Evolutionary conservation across 768 basidiomycete species (phyloP).

Genomic region (Boletus sp.): DNA sequence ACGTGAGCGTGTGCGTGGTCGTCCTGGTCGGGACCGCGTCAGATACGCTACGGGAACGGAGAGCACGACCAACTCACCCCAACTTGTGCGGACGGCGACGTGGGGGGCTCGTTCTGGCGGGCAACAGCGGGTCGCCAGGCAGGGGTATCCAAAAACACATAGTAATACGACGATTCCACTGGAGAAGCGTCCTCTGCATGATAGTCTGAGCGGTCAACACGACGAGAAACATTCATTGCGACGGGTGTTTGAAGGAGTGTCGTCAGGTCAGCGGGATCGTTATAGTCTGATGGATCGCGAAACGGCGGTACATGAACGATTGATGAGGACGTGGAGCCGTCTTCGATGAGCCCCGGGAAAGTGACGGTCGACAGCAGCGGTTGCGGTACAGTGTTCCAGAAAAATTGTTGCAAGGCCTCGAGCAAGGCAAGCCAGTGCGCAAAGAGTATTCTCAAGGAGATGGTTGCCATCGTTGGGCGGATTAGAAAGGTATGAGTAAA

Average conservation of each 20-base stretch:
- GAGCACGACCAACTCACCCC: constrained; percentile 1
- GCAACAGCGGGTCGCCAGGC: not conserved
- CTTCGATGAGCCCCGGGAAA: constrained; percentile 6
- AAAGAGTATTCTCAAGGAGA: constrained; percentile 8
- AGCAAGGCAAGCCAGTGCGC: constrained; percentile 15
- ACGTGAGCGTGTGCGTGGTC: not conserved
- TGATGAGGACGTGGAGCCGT: not conserved
- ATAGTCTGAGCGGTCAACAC: not conserved
- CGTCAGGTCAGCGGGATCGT: not conserved
- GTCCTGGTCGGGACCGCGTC: constrained; percentile 3
- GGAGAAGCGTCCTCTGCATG: not conserved
- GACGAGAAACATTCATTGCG: not conserved
- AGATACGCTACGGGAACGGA: not conserved
- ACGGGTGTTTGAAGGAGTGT: not conserved
- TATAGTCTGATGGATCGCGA: not conserved
- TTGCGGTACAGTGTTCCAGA: constrained; percentile 7
- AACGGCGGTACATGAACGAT: not conserved
- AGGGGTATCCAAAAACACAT: not conserved
- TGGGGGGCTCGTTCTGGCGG: not conserved
- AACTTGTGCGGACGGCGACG: too few relatives aligned
- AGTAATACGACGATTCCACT: not conserved
- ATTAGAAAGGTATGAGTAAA: not conserved
- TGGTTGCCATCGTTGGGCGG: not conserved
- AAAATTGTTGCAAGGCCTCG: constrained; percentile 6
- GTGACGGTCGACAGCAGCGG: constrained; percentile 10